These are phyloP conservation scores for Solanum etuberosum DNA, from an alignment of 257 asterid genomes.

Conservation along the genomic window DNA sequence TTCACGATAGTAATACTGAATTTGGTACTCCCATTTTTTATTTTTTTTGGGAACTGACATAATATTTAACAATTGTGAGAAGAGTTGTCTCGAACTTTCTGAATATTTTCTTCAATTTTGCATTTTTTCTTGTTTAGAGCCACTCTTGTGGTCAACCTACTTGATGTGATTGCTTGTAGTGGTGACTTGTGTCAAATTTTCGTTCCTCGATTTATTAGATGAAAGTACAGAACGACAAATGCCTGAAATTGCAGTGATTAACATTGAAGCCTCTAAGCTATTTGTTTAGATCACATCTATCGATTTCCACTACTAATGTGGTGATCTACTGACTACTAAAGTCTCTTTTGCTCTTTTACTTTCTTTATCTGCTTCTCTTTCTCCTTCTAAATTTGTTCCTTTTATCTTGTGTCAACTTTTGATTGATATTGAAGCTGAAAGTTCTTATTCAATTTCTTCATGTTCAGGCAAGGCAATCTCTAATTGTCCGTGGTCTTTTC, in stretches of 20 bases:
- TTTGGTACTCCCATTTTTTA: not conserved
- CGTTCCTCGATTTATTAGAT: not conserved
- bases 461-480: conserved; percentile 86
- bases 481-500: conserved; percentile 75
- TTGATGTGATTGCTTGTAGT: not conserved
- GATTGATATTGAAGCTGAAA: not conserved
- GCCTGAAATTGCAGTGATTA: not conserved
- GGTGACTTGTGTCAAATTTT: not conserved
- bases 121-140: not conserved
- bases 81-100: too few relatives aligned
- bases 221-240: not conserved
- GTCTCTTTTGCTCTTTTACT: not conserved
- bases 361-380: not conserved
- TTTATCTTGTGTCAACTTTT: not conserved
- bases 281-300: not conserved
- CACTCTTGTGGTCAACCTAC: not conserved
- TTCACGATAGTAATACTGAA: not conserved
- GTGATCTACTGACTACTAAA: not conserved
- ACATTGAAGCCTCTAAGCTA: not conserved
- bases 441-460: not conserved
- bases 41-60: too few relatives aligned
- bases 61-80: not conserved
- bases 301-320: not conserved
- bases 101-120: not conserved
- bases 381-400: not conserved